Conservation (phyloP, 352 stramenopile genomes). For the Globisporangium cylindrosporum region DNA sequence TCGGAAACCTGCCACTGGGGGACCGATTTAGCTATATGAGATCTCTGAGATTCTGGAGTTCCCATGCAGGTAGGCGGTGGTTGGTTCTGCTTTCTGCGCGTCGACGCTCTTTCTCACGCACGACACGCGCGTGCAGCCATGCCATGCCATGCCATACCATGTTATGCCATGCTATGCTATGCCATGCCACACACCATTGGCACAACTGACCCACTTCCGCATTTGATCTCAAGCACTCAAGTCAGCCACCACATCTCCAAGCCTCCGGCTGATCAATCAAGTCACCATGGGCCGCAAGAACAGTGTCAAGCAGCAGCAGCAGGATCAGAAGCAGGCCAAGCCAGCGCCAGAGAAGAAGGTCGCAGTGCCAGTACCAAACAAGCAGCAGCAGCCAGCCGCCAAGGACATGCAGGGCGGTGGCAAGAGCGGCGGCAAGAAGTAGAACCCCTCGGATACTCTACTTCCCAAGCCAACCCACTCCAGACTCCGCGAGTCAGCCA, state of each 20-base stretch:
- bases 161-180: too few species aligned
- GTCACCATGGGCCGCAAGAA: conserved; percentile 31
- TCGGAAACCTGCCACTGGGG: too few species aligned
- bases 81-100: too few species aligned
- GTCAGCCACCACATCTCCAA: background rate
- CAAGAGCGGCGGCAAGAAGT: conserved; percentile 55
- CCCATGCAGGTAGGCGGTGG: too few species aligned
- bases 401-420: conserved; percentile 10
- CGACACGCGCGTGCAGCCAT: too few species aligned
- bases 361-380: background rate
- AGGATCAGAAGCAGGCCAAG: conserved; percentile 5
- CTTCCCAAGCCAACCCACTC: background rate
- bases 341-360: conserved; percentile 18
- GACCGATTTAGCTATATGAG: too few species aligned
- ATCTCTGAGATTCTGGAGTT: too few species aligned
- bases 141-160: too few species aligned
- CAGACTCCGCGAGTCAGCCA: background rate
- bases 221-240: conserved; percentile 6
- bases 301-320: conserved; percentile 16
- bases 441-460: conserved; percentile 5
- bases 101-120: too few species aligned
- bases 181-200: too few species aligned
- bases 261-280: background rate
- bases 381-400: conserved; percentile 1
- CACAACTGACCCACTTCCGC: background rate